Conservation (phyloP, 495 filamentous ascomycete species). For the Sordaria brevicollis region DNA sequence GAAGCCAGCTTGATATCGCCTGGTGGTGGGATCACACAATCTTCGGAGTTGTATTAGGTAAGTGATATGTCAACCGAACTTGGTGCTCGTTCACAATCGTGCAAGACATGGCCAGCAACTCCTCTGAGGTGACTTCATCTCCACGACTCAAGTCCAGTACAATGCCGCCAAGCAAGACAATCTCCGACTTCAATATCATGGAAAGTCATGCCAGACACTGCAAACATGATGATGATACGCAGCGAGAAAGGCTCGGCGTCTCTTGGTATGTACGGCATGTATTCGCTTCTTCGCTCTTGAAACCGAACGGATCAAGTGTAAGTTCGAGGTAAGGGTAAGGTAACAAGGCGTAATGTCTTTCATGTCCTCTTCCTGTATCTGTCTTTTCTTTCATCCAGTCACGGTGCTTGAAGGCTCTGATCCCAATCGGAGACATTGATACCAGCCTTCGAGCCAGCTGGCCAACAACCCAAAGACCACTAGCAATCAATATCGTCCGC, state of each 20-base stretch:
- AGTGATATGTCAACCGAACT: background rate
- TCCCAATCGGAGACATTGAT: background rate
- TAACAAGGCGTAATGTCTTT: background rate
- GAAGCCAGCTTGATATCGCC: background rate
- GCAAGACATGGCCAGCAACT: background rate
- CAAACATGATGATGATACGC: background rate
- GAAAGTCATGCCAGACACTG: background rate
- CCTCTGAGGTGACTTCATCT: background rate
- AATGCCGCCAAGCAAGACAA: background rate
- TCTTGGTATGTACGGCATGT: background rate
- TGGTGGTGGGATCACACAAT: background rate
- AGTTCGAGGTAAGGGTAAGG: too few species aligned
- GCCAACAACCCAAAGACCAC: too few species aligned
- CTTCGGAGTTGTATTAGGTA: background rate
- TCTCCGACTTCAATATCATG: background rate
- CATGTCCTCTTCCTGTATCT: background rate
- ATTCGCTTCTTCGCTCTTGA: background rate
- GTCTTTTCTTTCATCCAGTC: background rate
- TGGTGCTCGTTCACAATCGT: background rate
- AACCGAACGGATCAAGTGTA: background rate
- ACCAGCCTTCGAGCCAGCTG: background rate
- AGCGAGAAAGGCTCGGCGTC: background rate
- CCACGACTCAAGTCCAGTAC: background rate
- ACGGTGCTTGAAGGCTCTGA: accelerated
- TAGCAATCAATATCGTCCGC: background rate